Evolutionary conservation across 2,329 filamentous ascomycete species (phyloP).

Genomic region (Metarhizium album): DNA sequence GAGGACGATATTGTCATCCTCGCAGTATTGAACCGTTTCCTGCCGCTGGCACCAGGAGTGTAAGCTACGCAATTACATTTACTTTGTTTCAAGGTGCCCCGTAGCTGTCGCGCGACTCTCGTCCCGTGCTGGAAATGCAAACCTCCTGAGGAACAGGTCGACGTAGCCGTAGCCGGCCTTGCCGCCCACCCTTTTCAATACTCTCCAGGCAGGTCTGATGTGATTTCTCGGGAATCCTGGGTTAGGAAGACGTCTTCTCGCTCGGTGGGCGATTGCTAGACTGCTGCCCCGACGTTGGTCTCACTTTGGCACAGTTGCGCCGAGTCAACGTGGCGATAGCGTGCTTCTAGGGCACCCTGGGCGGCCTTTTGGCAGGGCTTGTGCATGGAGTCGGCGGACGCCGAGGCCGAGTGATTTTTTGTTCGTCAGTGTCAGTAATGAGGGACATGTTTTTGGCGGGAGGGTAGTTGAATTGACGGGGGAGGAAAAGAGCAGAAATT

Average conservation of each 20-base stretch:
- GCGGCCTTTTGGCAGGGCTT: constrained; percentile 48
- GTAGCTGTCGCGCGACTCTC: constrained; percentile 48
- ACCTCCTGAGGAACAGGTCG: constrained; percentile 63
- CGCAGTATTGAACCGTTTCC: constrained; percentile 44
- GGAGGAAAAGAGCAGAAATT: constrained; percentile 5
- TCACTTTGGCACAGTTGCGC: constrained; percentile 59
- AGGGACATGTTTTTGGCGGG: constrained; percentile 14
- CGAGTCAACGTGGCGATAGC: constrained; percentile 56
- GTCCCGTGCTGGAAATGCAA: constrained; percentile 49
- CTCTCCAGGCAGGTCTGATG: constrained; percentile 51
- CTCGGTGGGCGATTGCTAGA: constrained; percentile 43
- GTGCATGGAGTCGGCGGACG: constrained; percentile 50
- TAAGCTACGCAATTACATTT: constrained; percentile 40
- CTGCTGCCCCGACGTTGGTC: constrained; percentile 50
- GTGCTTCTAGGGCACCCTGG: constrained; percentile 42
- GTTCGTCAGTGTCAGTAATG: too few relatives aligned
- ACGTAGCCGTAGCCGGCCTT: constrained; percentile 55
- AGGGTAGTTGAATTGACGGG: constrained; percentile 9
- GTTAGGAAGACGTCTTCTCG: constrained; percentile 57
- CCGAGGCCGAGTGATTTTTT: constrained; percentile 65
- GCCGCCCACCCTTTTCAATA: constrained; percentile 48
- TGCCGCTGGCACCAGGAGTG: constrained; percentile 58
- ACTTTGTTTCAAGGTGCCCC: too few relatives aligned
- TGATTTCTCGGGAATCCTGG: constrained; percentile 54
- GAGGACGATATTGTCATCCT: constrained; percentile 61